Evolutionary conservation across 805 yeast species (phyloP).

Genomic region (Ogataea naganishii): DNA sequence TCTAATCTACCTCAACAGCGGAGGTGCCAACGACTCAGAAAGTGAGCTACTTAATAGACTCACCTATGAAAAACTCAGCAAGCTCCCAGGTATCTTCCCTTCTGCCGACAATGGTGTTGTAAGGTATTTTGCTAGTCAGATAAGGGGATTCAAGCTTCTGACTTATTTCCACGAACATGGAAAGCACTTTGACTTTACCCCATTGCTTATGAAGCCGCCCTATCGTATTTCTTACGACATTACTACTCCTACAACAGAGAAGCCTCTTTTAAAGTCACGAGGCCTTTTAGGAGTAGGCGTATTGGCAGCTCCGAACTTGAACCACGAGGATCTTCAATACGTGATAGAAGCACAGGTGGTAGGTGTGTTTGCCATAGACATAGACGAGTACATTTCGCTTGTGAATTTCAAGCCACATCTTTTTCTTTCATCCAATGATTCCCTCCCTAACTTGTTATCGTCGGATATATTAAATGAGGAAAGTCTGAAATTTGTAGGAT

Average conservation of each 20-base stretch:
- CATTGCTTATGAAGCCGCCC: constrained; percentile 32
- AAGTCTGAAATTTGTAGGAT: constrained; percentile 31
- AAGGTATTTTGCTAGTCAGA: constrained; percentile 40
- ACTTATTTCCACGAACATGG: constrained; percentile 42
- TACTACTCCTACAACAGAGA: constrained; percentile 2
- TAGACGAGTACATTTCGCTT: constrained; percentile 7
- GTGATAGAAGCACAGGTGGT: constrained; percentile 33
- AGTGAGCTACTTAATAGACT: constrained; percentile 20
- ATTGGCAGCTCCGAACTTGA: constrained; percentile 24
- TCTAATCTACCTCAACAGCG: constrained; percentile 45
- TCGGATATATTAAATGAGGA: constrained; percentile 8
- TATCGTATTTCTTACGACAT: constrained; percentile 29
- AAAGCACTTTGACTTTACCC: constrained; percentile 31
- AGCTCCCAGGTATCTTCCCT: constrained; percentile 27
- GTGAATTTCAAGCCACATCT: constrained; percentile 9
- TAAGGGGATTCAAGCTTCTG: constrained; percentile 42
- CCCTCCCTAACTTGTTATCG: constrained; percentile 19
- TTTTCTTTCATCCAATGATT: constrained; percentile 16
- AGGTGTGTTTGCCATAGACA: constrained; percentile 26
- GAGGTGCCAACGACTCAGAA: constrained; percentile 23
- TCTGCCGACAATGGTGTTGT: constrained; percentile 13
- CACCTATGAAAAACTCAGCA: constrained; percentile 14
- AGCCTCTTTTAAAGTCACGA: constrained; percentile 5
- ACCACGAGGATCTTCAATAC: constrained; percentile 23
- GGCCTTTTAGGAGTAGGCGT: constrained; percentile 30